Evolutionary conservation across 2,329 filamentous ascomycete species (phyloP), one percentile per base, ranked within the genome.

Genomic region (Arthroderma sp.): DNA sequence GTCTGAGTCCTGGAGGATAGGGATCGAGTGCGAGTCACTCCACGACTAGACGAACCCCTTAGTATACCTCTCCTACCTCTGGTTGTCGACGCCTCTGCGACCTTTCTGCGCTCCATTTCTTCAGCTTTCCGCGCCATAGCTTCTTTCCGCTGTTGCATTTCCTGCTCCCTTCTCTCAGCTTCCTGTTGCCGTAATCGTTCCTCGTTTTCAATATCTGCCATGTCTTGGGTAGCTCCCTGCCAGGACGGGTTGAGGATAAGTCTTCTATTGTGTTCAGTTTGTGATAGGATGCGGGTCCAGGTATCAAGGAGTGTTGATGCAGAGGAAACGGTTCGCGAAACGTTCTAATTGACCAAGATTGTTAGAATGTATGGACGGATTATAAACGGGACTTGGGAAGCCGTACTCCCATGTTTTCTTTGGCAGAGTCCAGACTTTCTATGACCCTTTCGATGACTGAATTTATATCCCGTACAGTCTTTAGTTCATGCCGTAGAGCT

Each of bases 181-280:
- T 83, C 85, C 54, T 86, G 81, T 58, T 85, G 83, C 55, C 77
- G 80, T 49, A 80, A 69, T 8, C 79, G 61, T 3, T 79, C 79
- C 60, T 96, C 89, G 44, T 80, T 81, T 63, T 96, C 89, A 45
- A 87, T 76, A 49, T 94, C 86, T n/a, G 78, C 73, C 34, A 94
- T 65, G 64, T 98, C 91, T 57, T 88, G 80, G 4, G 78, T 84
- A 29, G 88, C 84, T 46, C 91, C 91, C 58, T 89, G 82, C 87
- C 89, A 98, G 47, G 78, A 72, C 1, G 86, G 84, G 57, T 94
- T 83, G 38, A 96, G 73, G 38, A 98, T 81, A 42, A 98, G 71
- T 27, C 91, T 80, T 62, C 96, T 88, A 60, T 94, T 96, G 65
- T 98, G 91, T 65, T 98, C 91, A 4, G 91, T 95, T 64, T 98